Evolutionary conservation across 2,329 filamentous ascomycete genomes (phyloP), one percentile per base, ranked within the genome.

Genomic region (Macrophomina pseudophaseolina): DNA sequence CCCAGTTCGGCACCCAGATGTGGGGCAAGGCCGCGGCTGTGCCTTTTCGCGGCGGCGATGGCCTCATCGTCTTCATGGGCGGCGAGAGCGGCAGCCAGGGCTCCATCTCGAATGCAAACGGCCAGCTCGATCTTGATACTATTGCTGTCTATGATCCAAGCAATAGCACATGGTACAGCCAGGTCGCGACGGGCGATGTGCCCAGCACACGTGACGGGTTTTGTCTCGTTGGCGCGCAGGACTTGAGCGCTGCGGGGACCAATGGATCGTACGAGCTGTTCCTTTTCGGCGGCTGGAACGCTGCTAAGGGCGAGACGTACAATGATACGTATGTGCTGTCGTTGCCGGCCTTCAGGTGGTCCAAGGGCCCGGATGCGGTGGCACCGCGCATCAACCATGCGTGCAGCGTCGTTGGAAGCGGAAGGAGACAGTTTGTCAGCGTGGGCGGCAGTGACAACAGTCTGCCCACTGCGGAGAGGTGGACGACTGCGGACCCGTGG

Each of bases 171-270:
- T 66, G 64, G 64, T 33, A 66, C 32, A 38, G 30, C 5, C 64
- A 66, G 52, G 18, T 51, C 12, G 28, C 64, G 32, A 59, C 64
- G 23, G 64, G 64, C 53, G 48, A 52, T n/a, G 46, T 40, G 35
- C 60, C 60, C 7, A 30, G 12, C 38, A 18, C 46, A 1, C 51
- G 64, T n/a, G 40, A 59, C 42, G 40, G 16, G 14, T 60, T 66
- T 16, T 66, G 64, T 44, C 9, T 59, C 3, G 54, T 46, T 6
- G 49, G 49, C n/a, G 38, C 52, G 18, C 23, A 32, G 40, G 23
- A 23, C 23, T 2, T 23, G 23, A 23, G 23, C 23, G 23, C 23
- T 23, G 23, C 23, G 23, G 49, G 33, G 0, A 5, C n/a, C 1
- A 40, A 54, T 4, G 35, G 35, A 4, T n/a, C 62, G 1, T 64